A percentile compares a stretch with the other conserved stretches of the same genome.
phyloP scores from a whole-genome alignment of 805 yeast genomes.

The Alloascoidea africana region DNA sequence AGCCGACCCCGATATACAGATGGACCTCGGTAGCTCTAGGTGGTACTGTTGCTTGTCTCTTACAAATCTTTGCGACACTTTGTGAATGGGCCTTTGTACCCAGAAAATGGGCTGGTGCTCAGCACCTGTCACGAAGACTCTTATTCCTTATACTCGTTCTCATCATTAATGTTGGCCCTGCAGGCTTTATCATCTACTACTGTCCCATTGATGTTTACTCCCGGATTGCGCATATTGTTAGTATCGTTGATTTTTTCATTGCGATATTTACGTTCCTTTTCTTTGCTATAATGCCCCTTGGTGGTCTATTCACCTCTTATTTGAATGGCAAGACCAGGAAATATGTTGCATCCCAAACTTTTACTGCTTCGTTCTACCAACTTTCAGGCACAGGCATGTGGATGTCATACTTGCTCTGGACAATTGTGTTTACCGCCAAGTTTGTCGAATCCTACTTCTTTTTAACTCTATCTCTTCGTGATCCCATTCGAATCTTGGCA shows the following conservation, averaged over 20 bases:
- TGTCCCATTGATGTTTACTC: conserved; percentile 20
- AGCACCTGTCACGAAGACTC: conserved; percentile 35
- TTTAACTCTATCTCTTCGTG: conserved; percentile 54
- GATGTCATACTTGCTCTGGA: conserved; percentile 59
- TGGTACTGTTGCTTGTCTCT: conserved; percentile 43
- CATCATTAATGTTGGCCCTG: conserved; percentile 31
- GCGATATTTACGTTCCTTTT: conserved; percentile 39
- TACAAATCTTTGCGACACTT: conserved; percentile 39
- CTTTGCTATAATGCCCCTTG: conserved; percentile 47
- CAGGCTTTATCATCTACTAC: conserved; percentile 31
- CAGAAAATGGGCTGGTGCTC: conserved; percentile 59
- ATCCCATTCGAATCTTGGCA: conserved; percentile 57
- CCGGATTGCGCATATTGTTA: conserved; percentile 21
- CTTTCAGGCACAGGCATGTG: conserved; percentile 37
- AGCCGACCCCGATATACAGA: conserved; percentile 41
- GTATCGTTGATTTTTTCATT: conserved; percentile 40
- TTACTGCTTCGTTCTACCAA: conserved; percentile 43
- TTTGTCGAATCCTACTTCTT: conserved; percentile 69
- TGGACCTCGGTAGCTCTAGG: conserved; percentile 50
- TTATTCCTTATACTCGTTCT: conserved; percentile 26
- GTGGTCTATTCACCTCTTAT: conserved; percentile 33
- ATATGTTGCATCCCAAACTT: conserved; percentile 35
- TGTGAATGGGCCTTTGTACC: conserved; percentile 55
- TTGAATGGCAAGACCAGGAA: conserved; percentile 13
- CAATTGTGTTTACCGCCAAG: conserved; percentile 50